Base-by-base conservation (phyloP, 106 monocot species). In the Phalaenopsis equestris region DNA sequence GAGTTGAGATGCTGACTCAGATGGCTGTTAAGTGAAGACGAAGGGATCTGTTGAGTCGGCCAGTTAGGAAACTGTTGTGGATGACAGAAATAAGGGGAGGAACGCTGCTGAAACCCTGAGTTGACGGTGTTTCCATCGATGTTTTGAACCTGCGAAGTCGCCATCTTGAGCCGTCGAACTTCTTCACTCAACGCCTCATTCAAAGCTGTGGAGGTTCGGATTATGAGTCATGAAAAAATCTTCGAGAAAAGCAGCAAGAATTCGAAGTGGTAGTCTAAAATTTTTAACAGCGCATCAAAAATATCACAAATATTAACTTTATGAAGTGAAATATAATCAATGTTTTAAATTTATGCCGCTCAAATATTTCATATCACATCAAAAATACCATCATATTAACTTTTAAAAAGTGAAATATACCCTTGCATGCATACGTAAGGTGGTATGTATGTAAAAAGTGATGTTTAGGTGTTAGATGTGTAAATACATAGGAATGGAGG, bases 141-240 rank as follows among this genome's bases (percentile, higher is more conserved):
- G 73, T 43, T 80, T 36, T 87, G 86, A 58, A 84, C 65, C 73
- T 94, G 92, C 24, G 87, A 90, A n/a, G 90, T 89, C 57, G 87
- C 89, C 74, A 92, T 82, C 86, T 92, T 97, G 4, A 97, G 90
- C 43, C 94, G 90, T 42, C 90, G 94, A 49, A 94, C 87, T 77
- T 97, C 97, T 67, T 94, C 97, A 80, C 97, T 88, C 49, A 94
- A 48, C 41, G 94, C 87, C 30, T 97, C 94, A 57, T 91, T 97
- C 55, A 94, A 78, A 83, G 97, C 97, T 97, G 87, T 55, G 39
- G 38, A 30, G n/a, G 8, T 61, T 61, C 61, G 21, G 61, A 21
- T n/a, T 61, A 21, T 61, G 21, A 61, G 61, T n/a, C 19, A 6
- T 48, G 0, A 48, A 1, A 10, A 48, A 52, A 52, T 14, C 52